Conservation (phyloP, 2,329 filamentous ascomycete species). For the Colletotrichum sp. region DNA sequence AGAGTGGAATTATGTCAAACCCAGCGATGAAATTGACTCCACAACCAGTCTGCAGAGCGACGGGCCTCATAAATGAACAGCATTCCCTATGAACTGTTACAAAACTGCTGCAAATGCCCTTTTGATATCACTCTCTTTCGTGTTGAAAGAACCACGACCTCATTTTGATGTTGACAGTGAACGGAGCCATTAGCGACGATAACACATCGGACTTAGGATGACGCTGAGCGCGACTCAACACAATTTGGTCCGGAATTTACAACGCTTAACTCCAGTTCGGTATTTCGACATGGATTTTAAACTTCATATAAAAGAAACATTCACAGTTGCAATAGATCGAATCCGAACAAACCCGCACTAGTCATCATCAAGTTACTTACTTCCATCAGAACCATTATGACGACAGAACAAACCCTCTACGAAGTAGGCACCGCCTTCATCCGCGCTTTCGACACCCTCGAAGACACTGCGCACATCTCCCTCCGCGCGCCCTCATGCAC, state of each 20-base stretch:
- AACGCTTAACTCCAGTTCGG: not conserved
- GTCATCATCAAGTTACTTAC: not conserved
- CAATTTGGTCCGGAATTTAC: not conserved
- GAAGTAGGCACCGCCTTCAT: not conserved
- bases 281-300: accelerated
- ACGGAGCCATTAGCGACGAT: not conserved
- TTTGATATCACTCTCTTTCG: too few species aligned
- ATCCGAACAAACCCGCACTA: accelerated
- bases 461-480: not conserved
- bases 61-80: too few species aligned
- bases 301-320: not conserved
- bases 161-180: not conserved
- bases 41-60: too few species aligned
- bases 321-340: not conserved
- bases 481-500: not conserved
- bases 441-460: not conserved
- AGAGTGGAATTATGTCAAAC: too few species aligned
- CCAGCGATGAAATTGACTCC: too few species aligned
- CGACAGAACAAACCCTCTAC: not conserved
- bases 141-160: too few species aligned
- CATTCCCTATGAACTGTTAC: too few species aligned
- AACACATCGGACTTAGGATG: not conserved
- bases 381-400: accelerated
- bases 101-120: too few species aligned
- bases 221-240: not conserved